These are phyloP conservation scores for Erysimum cheiranthoides DNA, from an alignment of 345 rosid species.

Conservation along the genomic window DNA sequence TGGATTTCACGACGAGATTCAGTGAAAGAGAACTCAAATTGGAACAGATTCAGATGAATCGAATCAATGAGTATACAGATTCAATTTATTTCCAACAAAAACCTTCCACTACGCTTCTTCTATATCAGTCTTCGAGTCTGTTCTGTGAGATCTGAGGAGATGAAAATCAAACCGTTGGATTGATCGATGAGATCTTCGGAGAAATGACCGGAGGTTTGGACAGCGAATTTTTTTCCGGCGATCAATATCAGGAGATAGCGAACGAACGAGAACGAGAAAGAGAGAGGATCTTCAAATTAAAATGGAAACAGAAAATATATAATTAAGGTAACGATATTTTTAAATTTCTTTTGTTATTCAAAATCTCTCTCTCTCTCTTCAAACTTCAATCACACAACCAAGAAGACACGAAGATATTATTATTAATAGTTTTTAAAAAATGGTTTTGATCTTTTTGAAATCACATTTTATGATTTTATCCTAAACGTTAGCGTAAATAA, in stretches of 20 bases:
- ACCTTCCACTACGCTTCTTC: slow-evolving; percentile 14
- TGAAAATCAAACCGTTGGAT: slow-evolving; percentile 23
- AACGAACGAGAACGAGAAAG: not conserved
- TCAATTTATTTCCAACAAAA: slow-evolving; percentile 23
- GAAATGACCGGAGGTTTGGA: not conserved
- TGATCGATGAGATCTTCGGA: slow-evolving; percentile 22
- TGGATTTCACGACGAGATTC: slow-evolving; percentile 20
- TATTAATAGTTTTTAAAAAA: not conserved
- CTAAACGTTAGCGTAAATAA: slow-evolving; percentile 32
- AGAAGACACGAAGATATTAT: slow-evolving; percentile 10
- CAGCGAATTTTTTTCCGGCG: slow-evolving; percentile 23
- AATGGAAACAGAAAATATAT: not conserved
- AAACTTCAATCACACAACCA: slow-evolving; percentile 28
- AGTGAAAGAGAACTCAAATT: slow-evolving; percentile 25
- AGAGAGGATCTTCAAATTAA: not conserved
- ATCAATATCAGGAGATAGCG: slow-evolving; percentile 4
- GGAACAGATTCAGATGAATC: slow-evolving; percentile 7
- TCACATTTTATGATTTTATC: slow-evolving; percentile 22
- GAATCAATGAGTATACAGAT: slow-evolving; percentile 18
- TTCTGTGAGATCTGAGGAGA: slow-evolving; percentile 34
- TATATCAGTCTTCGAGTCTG: not conserved
- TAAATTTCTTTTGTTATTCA: slow-evolving; percentile 1
- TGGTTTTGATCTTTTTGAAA: not conserved
- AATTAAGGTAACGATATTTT: slow-evolving; percentile 1
- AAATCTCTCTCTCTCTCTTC: slow-evolving; percentile 9